Evolutionary conservation across 2,329 filamentous ascomycete genomes (phyloP).

Genomic region (Chaetomiaceae sp.): DNA sequence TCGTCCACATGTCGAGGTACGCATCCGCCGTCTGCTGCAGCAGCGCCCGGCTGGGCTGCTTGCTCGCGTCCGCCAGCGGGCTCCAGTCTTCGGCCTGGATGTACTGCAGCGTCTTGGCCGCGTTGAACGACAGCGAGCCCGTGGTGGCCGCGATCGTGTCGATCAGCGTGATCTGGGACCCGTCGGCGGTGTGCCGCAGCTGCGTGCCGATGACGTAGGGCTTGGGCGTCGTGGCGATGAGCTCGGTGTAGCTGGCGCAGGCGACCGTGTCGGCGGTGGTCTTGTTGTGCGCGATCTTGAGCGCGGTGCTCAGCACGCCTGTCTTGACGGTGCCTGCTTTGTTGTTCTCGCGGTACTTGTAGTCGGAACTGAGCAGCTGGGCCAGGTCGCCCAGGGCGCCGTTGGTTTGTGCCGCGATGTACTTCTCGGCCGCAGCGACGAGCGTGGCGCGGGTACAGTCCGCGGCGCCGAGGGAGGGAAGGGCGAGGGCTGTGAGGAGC

Average conservation of each 20-base stretch:
- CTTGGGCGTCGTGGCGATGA: slow-evolving; percentile 30
- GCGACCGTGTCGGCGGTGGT: slow-evolving; percentile 29
- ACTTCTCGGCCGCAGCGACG: slow-evolving; percentile 21
- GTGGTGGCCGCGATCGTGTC: slow-evolving; percentile 33
- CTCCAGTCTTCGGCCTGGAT: slow-evolving; percentile 29
- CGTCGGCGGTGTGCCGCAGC: slow-evolving; percentile 26
- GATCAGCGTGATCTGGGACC: slow-evolving; percentile 23
- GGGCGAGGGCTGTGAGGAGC: not conserved
- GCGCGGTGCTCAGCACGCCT: slow-evolving; percentile 27
- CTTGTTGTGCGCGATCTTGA: slow-evolving; percentile 30
- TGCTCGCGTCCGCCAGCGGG: slow-evolving; percentile 25
- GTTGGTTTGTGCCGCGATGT: slow-evolving; percentile 18
- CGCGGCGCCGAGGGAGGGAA: not conserved
- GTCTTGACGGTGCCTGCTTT: slow-evolving; percentile 14
- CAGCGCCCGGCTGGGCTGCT: slow-evolving; percentile 24
- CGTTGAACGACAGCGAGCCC: slow-evolving; percentile 34
- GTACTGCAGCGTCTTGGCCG: slow-evolving; percentile 29
- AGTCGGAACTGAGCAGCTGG: slow-evolving; percentile 11
- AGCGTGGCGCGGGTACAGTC: slow-evolving; percentile 16
- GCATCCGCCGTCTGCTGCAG: slow-evolving; percentile 31
- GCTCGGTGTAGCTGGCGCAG: slow-evolving; percentile 37
- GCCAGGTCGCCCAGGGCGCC: slow-evolving; percentile 16
- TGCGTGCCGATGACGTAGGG: slow-evolving; percentile 35
- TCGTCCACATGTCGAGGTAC: slow-evolving; percentile 33
- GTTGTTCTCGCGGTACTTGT: slow-evolving; percentile 31